Evolutionary conservation across 2,329 filamentous ascomycete species (phyloP), one percentile per base, ranked within the genome.

Genomic region (Trichophyton verrucosum): DNA sequence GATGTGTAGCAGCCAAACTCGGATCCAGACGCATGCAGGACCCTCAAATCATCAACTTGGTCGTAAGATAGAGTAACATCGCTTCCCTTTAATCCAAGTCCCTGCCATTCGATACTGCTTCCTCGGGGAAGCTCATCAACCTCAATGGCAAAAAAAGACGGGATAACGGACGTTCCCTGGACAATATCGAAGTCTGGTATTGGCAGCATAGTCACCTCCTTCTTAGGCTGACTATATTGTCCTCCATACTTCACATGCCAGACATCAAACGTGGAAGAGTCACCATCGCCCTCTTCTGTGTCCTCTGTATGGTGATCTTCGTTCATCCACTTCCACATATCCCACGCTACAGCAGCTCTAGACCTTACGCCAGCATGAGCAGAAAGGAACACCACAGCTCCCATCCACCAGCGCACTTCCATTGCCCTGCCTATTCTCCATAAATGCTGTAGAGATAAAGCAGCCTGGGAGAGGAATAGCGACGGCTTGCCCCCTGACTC

Each of bases 41-140:
- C 64, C 60, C 66, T 64, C 15, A 64, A 64, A 46, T 64, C 61
- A 65, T 61, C 65, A 61, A 58, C 62, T 8, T 60, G 51, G n/a
- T 65, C 59, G 33, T 64, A 59, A 3, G 58, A 57, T 17, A 73
- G 47, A 9, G 62, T 65, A 58, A 73, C 56, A 20, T 67, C 65
- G 15, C 73, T 62, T 30, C 73, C 72, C 11, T 74, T 72, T 5
- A 87, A 72, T 0, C 89, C 88, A 2, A 83, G 70, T 61, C 86
- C 86, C 66, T 89, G 86, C 91, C 92, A 99, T 76, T 99, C 94
- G 9, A 96, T 83, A 42, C 79, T 79, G 30, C 87, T 86, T 15
- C 77, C 78, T 20, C 89, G 82, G 0, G 94, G 94, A 11, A 99
- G 78, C 65, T 85, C 82, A 49, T 86, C 81, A 1, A 96, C 87